Evolutionary conservation across 495 filamentous ascomycete species (phyloP).

Genomic region (Penicillium desertorum): DNA sequence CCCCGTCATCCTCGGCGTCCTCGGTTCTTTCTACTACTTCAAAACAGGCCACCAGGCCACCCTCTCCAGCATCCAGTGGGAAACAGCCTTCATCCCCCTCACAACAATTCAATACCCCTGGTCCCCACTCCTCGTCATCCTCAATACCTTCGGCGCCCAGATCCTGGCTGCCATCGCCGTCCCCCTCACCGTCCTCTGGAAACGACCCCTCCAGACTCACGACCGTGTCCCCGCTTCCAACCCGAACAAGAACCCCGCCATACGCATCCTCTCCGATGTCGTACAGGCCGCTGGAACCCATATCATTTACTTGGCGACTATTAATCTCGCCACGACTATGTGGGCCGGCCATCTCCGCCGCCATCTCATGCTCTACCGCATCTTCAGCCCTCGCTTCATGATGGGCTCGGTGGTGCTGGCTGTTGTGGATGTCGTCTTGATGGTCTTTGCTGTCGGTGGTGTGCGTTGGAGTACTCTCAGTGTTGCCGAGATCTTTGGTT

Average conservation of each 20-base stretch:
- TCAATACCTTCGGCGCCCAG: conserved; percentile 88
- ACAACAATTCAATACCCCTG: conserved; percentile 83
- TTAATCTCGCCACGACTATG: conserved; percentile 79
- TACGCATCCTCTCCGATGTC: conserved; percentile 61
- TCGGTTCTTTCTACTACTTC: conserved; percentile 94
- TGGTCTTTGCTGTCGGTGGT: conserved; percentile 66
- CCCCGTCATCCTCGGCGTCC: conserved; percentile 75
- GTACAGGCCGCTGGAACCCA: conserved; percentile 69
- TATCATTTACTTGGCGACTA: conserved; percentile 74
- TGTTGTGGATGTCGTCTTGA: conserved; percentile 72
- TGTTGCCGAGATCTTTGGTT: conserved; percentile 88
- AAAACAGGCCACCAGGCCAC: conserved; percentile 96
- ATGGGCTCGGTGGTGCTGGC: conserved; percentile 69
- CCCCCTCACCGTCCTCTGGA: conserved; percentile 85
- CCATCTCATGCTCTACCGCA: conserved; percentile 96
- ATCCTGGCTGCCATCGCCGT: conserved; percentile 77
- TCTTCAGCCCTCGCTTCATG: conserved; percentile 91
- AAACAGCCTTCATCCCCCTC: conserved; percentile 90
- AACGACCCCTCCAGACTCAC: conserved; percentile 53
- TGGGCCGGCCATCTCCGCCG: conserved; percentile 84
- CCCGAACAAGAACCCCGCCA: conserved; percentile 44
- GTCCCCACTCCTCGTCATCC: conserved; percentile 73
- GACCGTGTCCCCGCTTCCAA: conserved; percentile 34
- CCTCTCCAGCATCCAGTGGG: conserved; percentile 90
- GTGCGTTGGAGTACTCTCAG: conserved; percentile 71